Evolutionary conservation across 768 basidiomycete species (phyloP).

Genomic region (Lactarius tabidus): DNA sequence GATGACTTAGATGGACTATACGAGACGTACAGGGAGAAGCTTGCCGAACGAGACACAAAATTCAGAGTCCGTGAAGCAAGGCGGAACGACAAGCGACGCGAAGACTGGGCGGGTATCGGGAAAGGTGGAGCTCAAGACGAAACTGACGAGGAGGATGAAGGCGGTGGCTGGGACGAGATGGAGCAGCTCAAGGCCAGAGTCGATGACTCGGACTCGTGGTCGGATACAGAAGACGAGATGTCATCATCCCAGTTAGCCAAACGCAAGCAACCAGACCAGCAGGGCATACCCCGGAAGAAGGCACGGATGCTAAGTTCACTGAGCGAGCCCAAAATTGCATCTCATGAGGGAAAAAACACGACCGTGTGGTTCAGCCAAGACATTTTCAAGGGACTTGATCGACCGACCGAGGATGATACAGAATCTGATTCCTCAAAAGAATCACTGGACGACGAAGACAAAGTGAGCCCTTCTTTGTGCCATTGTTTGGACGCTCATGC

Average conservation of each 20-base stretch:
- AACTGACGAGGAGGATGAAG: constrained; percentile 36
- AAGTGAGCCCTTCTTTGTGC: constrained; percentile 14
- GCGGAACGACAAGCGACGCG: constrained; percentile 64
- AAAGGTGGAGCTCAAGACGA: constrained; percentile 34
- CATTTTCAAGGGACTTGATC: constrained; percentile 67
- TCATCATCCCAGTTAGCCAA: constrained; percentile 34
- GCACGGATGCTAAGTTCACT: constrained; percentile 49
- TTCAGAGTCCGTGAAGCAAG: constrained; percentile 78
- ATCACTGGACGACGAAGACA: constrained; percentile 6
- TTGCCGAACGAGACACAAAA: constrained; percentile 83
- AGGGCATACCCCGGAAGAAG: constrained; percentile 43
- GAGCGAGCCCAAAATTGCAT: constrained; percentile 35
- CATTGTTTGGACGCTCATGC: not conserved
- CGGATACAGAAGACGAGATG: constrained; percentile 41
- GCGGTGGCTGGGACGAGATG: constrained; percentile 71
- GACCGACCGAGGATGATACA: constrained; percentile 34
- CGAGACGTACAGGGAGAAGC: constrained; percentile 74
- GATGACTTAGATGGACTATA: constrained; percentile 87
- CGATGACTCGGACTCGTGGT: constrained; percentile 45
- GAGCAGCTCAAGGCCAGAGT: constrained; percentile 49
- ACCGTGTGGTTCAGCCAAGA: constrained; percentile 97
- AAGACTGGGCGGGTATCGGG: constrained; percentile 78
- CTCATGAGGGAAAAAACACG: constrained; percentile 50
- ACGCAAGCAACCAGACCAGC: constrained; percentile 36
- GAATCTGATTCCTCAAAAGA: constrained; percentile 28